Base-by-base conservation (phyloP, 192 early-diverging fungal genomes). In the Borealophlyctis nickersoniae region DNA sequence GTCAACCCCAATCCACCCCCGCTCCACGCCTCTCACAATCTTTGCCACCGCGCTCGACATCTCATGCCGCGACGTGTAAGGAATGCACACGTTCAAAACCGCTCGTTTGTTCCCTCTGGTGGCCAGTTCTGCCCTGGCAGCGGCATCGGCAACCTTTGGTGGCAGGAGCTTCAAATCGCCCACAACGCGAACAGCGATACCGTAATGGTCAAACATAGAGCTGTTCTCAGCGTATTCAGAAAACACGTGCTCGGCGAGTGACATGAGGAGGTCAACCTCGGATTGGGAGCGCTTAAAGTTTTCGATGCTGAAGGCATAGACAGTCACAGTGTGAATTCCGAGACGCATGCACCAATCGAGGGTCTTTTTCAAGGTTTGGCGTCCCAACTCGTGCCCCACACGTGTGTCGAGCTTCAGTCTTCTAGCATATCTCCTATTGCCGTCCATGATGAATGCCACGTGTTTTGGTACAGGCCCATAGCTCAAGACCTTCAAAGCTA, bases 281-380 rank as follows among this genome's bases (percentile, higher is more conserved):
- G 87, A 87, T 33, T 76, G 64, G 30, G 89, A 81, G 33, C 97
- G 81, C 67, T 91, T 92, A 72, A 98, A 99, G 78, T 99, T 99
- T 67, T 97, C 95, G 50, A 96, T 94, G 58, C 92, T 94, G 79
- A 99, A 98, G 26, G 97, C 97, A 73, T 92, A 99, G 4, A 97
- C 89, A 30, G 92, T 95, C 14, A 99, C 92, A 3, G 83, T 81
- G 55, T 85, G 75, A 23, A 99, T 74, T 4, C 94, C 94, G 24
- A 98, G 79, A 11, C 88, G 74, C 71, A 94, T 84, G 66, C 92
- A 98, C 75, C 93, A 87, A 49, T 92, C 89, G 7, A 98, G 77
- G 2, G 86, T 85, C 90, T 89, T 75, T 51, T 91, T 82, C 0
- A 98, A 79, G 57, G 83, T 83, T 45, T 82, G 71, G 57, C 89